A percentile compares a stretch with the other conserved stretches of the same genome.
Evolutionary conservation across 768 basidiomycete genomes (phyloP).

Genomic region (Lactarius quietus): DNA sequence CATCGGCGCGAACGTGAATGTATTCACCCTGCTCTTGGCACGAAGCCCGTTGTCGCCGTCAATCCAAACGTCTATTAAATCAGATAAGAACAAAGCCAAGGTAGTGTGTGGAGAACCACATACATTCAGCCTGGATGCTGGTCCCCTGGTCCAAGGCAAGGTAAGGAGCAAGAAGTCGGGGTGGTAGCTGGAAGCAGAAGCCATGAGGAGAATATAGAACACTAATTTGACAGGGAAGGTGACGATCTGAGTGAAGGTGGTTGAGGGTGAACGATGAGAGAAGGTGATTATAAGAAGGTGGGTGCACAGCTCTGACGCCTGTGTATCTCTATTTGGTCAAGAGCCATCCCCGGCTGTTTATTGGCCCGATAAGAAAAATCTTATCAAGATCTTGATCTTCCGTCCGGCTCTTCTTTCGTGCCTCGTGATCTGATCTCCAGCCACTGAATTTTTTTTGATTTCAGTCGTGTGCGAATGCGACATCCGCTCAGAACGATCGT

Average conservation of each 20-base stretch:
- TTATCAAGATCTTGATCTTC: background rate
- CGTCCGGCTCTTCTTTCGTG: too few species aligned
- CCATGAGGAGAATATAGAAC: background rate
- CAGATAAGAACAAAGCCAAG: conserved; percentile 17
- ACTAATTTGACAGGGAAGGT: conserved; percentile 29
- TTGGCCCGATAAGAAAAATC: conserved; percentile 14
- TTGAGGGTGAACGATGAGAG: conserved; percentile 17
- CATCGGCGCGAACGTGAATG: conserved; percentile 5
- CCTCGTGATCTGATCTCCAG: background rate
- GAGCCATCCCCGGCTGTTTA: background rate
- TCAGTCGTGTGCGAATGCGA: background rate
- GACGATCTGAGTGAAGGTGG: background rate
- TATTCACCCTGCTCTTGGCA: conserved; percentile 88
- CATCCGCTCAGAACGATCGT: background rate
- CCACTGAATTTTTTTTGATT: background rate
- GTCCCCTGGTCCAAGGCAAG: conserved; percentile 87
- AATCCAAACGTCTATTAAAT: conserved; percentile 86
- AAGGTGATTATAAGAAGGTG: background rate
- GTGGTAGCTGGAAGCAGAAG: conserved; percentile 42
- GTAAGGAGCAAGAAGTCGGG: conserved; percentile 89
- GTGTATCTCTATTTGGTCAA: background rate
- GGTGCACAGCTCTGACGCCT: background rate
- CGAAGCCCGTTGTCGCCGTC: conserved; percentile 93
- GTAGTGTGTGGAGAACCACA: conserved; percentile 28
- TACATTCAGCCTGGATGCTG: conserved; percentile 93